Percentiles rank a stretch among this genome's conserved stretches.
Evolutionary conservation across 2,329 filamentous ascomycete genomes (phyloP).

Genomic region (Aspergillus sp.): DNA sequence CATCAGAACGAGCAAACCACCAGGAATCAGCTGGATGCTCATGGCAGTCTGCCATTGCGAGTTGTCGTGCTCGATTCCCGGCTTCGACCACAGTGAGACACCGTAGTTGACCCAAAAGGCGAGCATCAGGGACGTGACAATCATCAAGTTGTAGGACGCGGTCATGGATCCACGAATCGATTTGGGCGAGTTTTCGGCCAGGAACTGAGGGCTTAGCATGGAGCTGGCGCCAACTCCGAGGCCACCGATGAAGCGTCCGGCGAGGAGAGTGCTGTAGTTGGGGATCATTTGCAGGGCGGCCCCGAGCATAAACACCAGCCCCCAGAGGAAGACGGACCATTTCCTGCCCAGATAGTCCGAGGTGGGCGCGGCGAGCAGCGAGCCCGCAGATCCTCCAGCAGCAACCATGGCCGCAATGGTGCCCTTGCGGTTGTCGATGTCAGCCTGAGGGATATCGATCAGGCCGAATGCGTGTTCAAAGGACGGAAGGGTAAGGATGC

Average conservation of each 20-base stretch:
- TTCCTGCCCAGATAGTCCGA: constrained; percentile 9
- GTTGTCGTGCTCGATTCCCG: constrained; percentile 1
- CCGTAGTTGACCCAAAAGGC: constrained; percentile 15
- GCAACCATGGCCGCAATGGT: constrained; percentile 14
- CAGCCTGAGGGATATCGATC: not conserved
- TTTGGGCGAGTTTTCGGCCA: constrained; percentile 48
- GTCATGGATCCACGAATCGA: constrained; percentile 18
- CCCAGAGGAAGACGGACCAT: constrained; percentile 15
- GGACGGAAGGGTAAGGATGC: constrained; percentile 40
- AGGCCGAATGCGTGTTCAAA: constrained; percentile 29
- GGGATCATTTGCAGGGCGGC: constrained; percentile 13
- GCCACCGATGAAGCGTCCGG: constrained; percentile 9
- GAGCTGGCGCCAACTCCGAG: constrained; percentile 31
- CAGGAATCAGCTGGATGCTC: constrained; percentile 15
- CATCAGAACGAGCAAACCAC: constrained; percentile 6
- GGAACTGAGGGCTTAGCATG: constrained; percentile 48
- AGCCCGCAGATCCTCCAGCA: constrained; percentile 6
- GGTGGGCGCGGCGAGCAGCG: not conserved
- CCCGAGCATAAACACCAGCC: constrained; percentile 1
- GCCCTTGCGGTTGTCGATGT: constrained; percentile 6
- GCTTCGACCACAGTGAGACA: constrained; percentile 3
- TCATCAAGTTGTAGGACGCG: constrained; percentile 11
- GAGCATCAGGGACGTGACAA: constrained; percentile 6
- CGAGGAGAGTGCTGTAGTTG: constrained; percentile 29
- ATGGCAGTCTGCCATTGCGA: constrained; percentile 8